Percentiles rank a stretch among this genome's conserved stretches.
Evolutionary conservation across 768 basidiomycete genomes (phyloP).

Genomic region (Boletus sp.): DNA sequence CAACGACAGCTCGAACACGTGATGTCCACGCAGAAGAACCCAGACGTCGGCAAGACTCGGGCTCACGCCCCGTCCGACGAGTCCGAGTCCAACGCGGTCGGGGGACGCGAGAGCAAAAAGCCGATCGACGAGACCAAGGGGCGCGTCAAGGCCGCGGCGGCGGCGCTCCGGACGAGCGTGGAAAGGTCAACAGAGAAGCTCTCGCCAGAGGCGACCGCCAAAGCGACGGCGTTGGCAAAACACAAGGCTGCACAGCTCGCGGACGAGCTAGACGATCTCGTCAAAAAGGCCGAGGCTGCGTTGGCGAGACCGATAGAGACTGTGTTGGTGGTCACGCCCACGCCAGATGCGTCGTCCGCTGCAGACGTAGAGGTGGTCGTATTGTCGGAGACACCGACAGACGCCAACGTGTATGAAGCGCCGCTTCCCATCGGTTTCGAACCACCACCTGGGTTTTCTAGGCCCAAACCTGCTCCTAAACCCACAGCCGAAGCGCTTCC

Average conservation of each 20-base stretch:
- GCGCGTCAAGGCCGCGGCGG: conserved; percentile 40
- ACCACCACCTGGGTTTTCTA: conserved; percentile 84
- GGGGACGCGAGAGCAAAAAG: conserved; percentile 31
- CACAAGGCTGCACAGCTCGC: conserved; percentile 51
- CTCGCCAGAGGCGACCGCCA: conserved; percentile 27
- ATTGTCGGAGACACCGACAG: conserved; percentile 24
- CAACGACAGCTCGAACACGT: conserved; percentile 44
- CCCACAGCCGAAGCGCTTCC: conserved; percentile 51
- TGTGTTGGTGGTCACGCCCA: conserved; percentile 20
- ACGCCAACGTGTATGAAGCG: conserved; percentile 48
- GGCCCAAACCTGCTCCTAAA: conserved; percentile 53
- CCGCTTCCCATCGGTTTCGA: conserved; percentile 93
- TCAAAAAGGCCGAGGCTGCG: conserved; percentile 71
- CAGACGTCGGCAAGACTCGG: conserved; percentile 19
- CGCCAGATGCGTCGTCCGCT: conserved; percentile 9
- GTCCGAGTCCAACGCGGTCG: conserved; percentile 9
- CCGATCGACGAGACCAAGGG: conserved; percentile 45
- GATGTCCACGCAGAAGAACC: conserved; percentile 21
- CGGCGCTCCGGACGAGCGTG: conserved; percentile 49
- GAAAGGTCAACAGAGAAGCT: conserved; percentile 36
- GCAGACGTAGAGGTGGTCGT: conserved; percentile 27
- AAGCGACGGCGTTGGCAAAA: conserved; percentile 42
- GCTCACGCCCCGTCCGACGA: conserved; percentile 23
- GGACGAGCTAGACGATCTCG: conserved; percentile 66
- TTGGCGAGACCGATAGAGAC: conserved; percentile 44